These are phyloP conservation scores for Yarrowia galli DNA, from an alignment of 1,139 yeast genomes.

Conservation along the genomic window DNA sequence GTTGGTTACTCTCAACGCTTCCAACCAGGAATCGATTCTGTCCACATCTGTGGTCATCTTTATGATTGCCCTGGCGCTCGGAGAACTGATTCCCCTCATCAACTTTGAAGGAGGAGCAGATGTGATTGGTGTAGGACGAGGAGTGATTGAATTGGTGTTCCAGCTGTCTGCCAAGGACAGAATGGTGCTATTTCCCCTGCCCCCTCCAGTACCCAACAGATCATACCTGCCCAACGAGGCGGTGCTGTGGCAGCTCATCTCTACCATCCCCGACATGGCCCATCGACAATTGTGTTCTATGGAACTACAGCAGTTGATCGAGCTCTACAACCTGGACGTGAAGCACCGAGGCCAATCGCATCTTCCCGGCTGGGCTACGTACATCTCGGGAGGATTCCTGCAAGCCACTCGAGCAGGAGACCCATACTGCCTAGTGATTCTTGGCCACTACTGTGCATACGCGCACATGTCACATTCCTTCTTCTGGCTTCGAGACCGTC, in stretches of 20 bases:
- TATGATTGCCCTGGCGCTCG: slow-evolving; percentile 37
- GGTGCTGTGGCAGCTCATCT: slow-evolving; percentile 25
- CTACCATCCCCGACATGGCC: slow-evolving; percentile 19
- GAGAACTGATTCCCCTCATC: slow-evolving; percentile 30
- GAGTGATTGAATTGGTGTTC: slow-evolving; percentile 34
- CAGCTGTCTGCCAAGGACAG: slow-evolving; percentile 34
- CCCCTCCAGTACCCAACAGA: slow-evolving; percentile 26
- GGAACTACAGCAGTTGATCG: slow-evolving; percentile 28
- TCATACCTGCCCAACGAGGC: slow-evolving; percentile 17
- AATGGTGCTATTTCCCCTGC: slow-evolving; percentile 30
- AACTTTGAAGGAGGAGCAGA: slow-evolving; percentile 36
- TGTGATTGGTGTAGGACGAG: slow-evolving; percentile 34
- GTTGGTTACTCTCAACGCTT: slow-evolving; percentile 23
- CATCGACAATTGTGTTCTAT: slow-evolving; percentile 33
- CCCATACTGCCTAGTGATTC: slow-evolving; percentile 27
- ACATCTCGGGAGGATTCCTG: slow-evolving; percentile 33
- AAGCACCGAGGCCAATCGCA: slow-evolving; percentile 32
- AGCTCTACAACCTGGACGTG: slow-evolving; percentile 37
- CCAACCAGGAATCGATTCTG: slow-evolving; percentile 34
- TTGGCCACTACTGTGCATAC: slow-evolving; percentile 37
- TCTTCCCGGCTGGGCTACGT: slow-evolving; percentile 37
- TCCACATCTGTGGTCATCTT: slow-evolving; percentile 33
- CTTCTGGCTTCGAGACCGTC: slow-evolving; percentile 35
- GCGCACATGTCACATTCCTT: slow-evolving; percentile 27
- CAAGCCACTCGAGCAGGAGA: slow-evolving; percentile 24